These are phyloP conservation scores for Magnolia officinalis DNA, from an alignment of 164 flowering plant species.

Conservation along the genomic window DNA sequence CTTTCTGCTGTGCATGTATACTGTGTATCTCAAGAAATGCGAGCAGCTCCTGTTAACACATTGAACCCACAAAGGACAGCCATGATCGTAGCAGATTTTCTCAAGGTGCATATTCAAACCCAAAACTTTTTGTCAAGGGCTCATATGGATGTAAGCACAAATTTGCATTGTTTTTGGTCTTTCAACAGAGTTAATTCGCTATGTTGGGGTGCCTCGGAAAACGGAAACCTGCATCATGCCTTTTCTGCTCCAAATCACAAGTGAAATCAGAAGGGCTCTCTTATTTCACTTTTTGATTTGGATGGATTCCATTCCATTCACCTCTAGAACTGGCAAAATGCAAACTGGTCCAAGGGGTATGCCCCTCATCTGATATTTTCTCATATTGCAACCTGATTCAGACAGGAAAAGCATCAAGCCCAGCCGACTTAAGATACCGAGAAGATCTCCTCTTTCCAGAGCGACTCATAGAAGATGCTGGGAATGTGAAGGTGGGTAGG, in stretches of 20 bases:
- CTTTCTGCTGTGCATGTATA: constrained; percentile 71
- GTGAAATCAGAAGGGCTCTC: neutral
- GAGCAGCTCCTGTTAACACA: constrained; percentile 86
- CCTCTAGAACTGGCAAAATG: neutral
- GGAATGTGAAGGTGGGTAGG: constrained; percentile 77
- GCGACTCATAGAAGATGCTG: constrained; percentile 73
- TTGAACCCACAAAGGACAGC: constrained; percentile 95
- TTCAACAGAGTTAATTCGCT: neutral
- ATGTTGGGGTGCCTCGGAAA: neutral
- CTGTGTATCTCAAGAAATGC: constrained; percentile 82
- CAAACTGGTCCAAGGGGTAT: neutral
- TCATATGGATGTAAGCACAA: neutral
- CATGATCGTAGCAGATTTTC: constrained; percentile 73
- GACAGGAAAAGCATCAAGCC: constrained; percentile 72
- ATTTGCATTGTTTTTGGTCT: neutral
- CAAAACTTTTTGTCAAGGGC: neutral
- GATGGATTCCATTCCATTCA: neutral
- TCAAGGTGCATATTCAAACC: constrained; percentile 46
- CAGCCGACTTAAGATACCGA: constrained; percentile 79
- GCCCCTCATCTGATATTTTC: neutral
- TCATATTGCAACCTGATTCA: constrained; percentile 19
- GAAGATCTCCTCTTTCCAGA: constrained; percentile 87
- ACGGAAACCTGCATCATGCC: neutral
- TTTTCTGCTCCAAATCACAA: neutral
- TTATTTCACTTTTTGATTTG: neutral